Percentiles rank a stretch among this genome's conserved stretches.
These are phyloP conservation scores for Pilasporangium apinafurcum DNA, from an alignment of 352 stramenopile genomes.

Conservation along the genomic window DNA sequence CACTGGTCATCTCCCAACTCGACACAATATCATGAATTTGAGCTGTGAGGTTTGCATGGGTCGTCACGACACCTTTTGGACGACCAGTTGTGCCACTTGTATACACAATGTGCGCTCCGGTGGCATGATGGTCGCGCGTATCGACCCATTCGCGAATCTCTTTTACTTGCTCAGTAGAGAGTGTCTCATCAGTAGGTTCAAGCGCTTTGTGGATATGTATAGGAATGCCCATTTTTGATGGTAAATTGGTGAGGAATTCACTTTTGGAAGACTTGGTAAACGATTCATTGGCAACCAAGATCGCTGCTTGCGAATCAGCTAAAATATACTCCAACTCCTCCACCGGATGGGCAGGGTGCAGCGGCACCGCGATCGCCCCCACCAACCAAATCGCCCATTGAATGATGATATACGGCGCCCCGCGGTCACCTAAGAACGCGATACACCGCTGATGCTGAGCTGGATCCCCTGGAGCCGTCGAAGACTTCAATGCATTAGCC, in stretches of 20 bases:
- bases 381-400: slow-evolving; percentile 78
- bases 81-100: slow-evolving; percentile 80
- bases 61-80: slow-evolving; percentile 84
- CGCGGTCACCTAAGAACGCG: slow-evolving; percentile 32
- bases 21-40: slow-evolving; percentile 82
- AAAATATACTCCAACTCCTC: slow-evolving; percentile 76
- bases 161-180: slow-evolving; percentile 5
- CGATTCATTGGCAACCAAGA: slow-evolving; percentile 49
- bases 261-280: slow-evolving; percentile 8
- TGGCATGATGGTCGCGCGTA: slow-evolving; percentile 8
- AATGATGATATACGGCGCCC: slow-evolving; percentile 48
- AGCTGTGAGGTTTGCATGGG: slow-evolving; percentile 52
- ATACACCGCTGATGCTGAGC: slow-evolving; percentile 20
- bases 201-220: slow-evolving; percentile 8
- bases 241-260: slow-evolving; percentile 14
- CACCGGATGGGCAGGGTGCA: slow-evolving; percentile 44
- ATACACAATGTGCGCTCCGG: slow-evolving; percentile 64
- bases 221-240: slow-evolving; percentile 11
- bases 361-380: slow-evolving; percentile 54
- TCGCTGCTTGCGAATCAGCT: slow-evolving; percentile 33
- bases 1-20: slow-evolving; percentile 70
- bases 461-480: not conserved
- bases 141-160: slow-evolving; percentile 29
- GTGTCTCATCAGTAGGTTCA: not conserved
- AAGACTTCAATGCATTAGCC: too few relatives aligned